Evolutionary conservation across 2,329 filamentous ascomycete species (phyloP).

Genomic region (Fusarium marasasianum): DNA sequence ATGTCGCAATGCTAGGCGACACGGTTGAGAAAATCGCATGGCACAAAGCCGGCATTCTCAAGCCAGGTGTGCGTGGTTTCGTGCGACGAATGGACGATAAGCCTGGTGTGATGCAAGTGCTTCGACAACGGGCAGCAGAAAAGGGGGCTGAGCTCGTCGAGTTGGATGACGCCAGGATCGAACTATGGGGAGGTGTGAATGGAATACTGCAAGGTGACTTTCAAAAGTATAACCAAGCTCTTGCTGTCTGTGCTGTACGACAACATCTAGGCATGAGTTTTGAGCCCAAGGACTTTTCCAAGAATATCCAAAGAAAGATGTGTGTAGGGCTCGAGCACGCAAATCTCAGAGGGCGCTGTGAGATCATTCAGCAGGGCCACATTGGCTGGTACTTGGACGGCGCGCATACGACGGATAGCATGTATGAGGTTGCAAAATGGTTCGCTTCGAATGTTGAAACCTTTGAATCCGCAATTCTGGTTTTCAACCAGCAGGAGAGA

Average conservation of each 20-base stretch:
- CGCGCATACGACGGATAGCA: slow-evolving; percentile 86
- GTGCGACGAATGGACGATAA: slow-evolving; percentile 44
- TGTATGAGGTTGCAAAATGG: slow-evolving; percentile 80
- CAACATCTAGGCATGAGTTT: slow-evolving; percentile 60
- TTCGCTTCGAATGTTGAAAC: slow-evolving; percentile 64
- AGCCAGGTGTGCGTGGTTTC: slow-evolving; percentile 60
- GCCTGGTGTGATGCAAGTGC: slow-evolving; percentile 58
- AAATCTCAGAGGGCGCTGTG: slow-evolving; percentile 79
- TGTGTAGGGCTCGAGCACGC: slow-evolving; percentile 69
- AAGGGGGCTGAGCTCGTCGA: slow-evolving; percentile 59
- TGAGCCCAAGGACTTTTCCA: slow-evolving; percentile 15
- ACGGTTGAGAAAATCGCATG: slow-evolving; percentile 85
- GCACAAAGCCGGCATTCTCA: slow-evolving; percentile 93
- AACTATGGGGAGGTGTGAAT: slow-evolving; percentile 54
- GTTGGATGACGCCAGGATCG: slow-evolving; percentile 50
- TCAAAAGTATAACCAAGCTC: slow-evolving; percentile 67
- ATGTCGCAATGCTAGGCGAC: slow-evolving; percentile 80
- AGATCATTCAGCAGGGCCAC: slow-evolving; percentile 64
- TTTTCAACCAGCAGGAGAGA: slow-evolving; percentile 94
- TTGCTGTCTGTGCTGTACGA: slow-evolving; percentile 65
- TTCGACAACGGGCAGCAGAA: slow-evolving; percentile 67
- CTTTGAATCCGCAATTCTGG: slow-evolving; percentile 60
- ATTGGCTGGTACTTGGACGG: slow-evolving; percentile 86
- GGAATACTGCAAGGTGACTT: slow-evolving; percentile 60
- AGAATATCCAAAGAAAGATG: not conserved